Base-by-base conservation (phyloP, 2,329 filamentous ascomycete species). In the Bretziella fagacearum region DNA sequence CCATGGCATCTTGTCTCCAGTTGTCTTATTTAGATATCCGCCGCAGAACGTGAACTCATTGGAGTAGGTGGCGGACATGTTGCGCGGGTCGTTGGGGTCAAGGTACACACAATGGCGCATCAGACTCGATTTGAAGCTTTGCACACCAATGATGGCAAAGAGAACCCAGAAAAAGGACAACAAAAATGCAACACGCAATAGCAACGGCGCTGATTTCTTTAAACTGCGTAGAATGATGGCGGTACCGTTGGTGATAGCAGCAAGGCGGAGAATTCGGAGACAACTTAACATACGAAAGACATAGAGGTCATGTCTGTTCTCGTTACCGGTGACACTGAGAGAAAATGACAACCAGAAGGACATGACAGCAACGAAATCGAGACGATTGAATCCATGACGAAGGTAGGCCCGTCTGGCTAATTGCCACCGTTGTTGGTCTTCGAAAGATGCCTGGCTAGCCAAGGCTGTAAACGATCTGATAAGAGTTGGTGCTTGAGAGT, bases 141-240 rank as follows among this genome's bases (percentile, higher is more conserved):
- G 93, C 18, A 98, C 82, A 4, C 91, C 93, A 50, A 98, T 79
- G 52, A 98, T 95, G 30, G 86, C 91, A 64, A 98, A 98, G 8
- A 96, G 66, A 35, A 98, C 72, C 91, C 91, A 98, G 63, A 98
- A 98, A 64, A 98, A 98, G 11, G 83, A 74, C 54, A 98, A 86
- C 18, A 98, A 68, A 58, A 98, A 95, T 1, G 84, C 87, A 26
- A 98, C 87, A 52, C 94, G 85, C 22, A 95, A 76, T 20, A 98
- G 74, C 29, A 94, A 68, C 2, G 93, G 91, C 0, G 89, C 85
- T 1, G 91, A 87, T 59, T 94, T 93, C 60, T 98, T 98, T 51
- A 98, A 63, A 71, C 89, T 96, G 59, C 85, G 76, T 37, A 98
- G 67, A 56, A 98, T 98, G 49, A 96, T 87, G 46, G 87, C 82